Evolutionary conservation across 495 filamentous ascomycete genomes (phyloP).

Genomic region (Endocarpon pusillum): DNA sequence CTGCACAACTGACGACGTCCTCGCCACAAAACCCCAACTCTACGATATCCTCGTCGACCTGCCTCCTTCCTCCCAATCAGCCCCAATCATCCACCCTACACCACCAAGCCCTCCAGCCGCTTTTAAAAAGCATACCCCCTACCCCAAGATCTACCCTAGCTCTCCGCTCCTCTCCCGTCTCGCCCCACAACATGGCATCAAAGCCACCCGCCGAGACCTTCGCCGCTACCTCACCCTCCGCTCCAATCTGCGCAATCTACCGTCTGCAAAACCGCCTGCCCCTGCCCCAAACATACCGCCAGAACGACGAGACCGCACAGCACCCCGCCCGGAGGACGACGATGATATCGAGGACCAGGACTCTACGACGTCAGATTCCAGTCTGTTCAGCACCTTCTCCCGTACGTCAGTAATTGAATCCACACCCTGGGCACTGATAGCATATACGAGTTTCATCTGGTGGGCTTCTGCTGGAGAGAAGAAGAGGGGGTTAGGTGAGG

Average conservation of each 20-base stretch:
- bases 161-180: not conserved
- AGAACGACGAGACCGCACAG: slow-evolving; percentile 13
- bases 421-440: slow-evolving; percentile 72
- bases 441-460: slow-evolving; percentile 90
- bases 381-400: slow-evolving; percentile 25
- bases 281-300: slow-evolving; percentile 7
- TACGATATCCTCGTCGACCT: slow-evolving; percentile 80
- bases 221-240: slow-evolving; percentile 61
- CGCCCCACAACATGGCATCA: slow-evolving; percentile 27
- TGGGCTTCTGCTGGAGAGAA: slow-evolving; percentile 93
- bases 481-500: slow-evolving; percentile 28
- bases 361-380: slow-evolving; percentile 20
- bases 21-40: slow-evolving; percentile 65
- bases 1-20: slow-evolving; percentile 84
- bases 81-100: too few relatives aligned
- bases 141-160: not conserved
- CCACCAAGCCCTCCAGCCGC: not conserved
- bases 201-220: slow-evolving; percentile 80
- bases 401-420: slow-evolving; percentile 49
- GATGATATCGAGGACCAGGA: slow-evolving; percentile 10
- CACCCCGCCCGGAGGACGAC: slow-evolving; percentile 8
- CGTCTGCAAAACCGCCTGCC: slow-evolving; percentile 9
- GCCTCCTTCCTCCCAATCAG: slow-evolving; percentile 43
- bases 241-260: slow-evolving; percentile 41
- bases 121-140: not conserved